Evolutionary conservation across 768 basidiomycete species (phyloP), one percentile per base, ranked within the genome.

Genomic region (Galerina sulciceps): DNA sequence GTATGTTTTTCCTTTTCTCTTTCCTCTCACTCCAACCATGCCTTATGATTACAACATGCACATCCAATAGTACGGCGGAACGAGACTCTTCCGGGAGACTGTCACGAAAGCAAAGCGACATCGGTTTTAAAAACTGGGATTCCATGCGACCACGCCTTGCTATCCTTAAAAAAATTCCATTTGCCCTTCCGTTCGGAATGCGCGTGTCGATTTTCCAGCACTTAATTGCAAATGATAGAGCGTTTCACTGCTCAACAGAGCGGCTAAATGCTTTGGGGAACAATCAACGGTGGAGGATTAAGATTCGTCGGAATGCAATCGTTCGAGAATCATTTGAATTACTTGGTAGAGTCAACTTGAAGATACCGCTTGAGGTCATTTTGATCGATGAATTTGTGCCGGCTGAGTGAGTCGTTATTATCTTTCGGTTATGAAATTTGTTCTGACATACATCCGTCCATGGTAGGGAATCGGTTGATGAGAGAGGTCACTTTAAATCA

Each of bases 401-500:
- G 62, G 85, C 85, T 63, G 93, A 96, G 93, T 95, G 67, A 72
- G 62, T 51, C 4, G 14, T 54, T 42, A 46, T 20, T 20, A 51
- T 20, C 31, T n/a, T 34, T n/a, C n/a, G n/a, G n/a, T 48, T 22
- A 58, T 3, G 43, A 6, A 38, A 35, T 1, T 37, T 45, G 22
- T 22, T 6, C 20, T 40, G 62, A 45, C 55, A 37, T 47, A 14
- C 31, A 35, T 43, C 35, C 55, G n/a, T 53, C 26, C 70, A 3
- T 67, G 53, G 31, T 59, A 92, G 91, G 71, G 87, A 89, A 15
- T 96, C 95, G 0, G 96, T 99, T 34, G 96, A 98, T 62, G 96
- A 96, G 1, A 95, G 97, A 3, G 97, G 97, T 0, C 88, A 98
- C 5, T 99, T 97, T 80, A 99, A 99, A 71, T 97, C 99, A 71